Conservation (phyloP, 768 basidiomycete species). For the Leccinum ochraceum region DNA sequence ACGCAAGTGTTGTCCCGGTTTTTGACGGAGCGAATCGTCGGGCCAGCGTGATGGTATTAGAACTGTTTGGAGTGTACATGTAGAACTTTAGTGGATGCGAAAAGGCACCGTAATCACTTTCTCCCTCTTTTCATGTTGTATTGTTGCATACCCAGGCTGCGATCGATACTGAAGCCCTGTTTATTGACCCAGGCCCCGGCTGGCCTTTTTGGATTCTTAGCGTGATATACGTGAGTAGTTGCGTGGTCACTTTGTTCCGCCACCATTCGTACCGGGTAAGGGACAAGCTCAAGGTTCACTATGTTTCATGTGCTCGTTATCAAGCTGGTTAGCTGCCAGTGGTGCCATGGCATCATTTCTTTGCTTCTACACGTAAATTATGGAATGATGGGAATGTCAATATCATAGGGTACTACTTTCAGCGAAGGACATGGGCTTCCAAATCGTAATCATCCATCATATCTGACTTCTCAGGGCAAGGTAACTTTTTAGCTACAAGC, state of each 20-base stretch:
- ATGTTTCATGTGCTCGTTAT: neutral
- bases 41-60: slow-evolving; percentile 33
- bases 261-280: neutral
- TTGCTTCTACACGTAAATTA: neutral
- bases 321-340: neutral
- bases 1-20: slow-evolving; percentile 62
- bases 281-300: neutral
- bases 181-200: neutral
- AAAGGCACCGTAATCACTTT: slow-evolving; percentile 22
- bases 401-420: too few species aligned
- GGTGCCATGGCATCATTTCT: neutral
- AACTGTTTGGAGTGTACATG: neutral
- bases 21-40: slow-evolving; percentile 59
- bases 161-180: neutral
- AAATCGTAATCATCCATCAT: neutral
- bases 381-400: neutral
- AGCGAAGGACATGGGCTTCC: neutral
- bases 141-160: slow-evolving; percentile 1
- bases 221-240: neutral
- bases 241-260: neutral
- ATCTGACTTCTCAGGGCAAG: neutral
- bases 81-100: slow-evolving; percentile 4
- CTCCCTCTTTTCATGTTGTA: neutral
- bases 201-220: neutral
- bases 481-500: neutral